Evolutionary conservation across 257 asterid genomes (phyloP), one percentile per base, ranked within the genome.

Genomic region (Solanum raphanifolium): DNA sequence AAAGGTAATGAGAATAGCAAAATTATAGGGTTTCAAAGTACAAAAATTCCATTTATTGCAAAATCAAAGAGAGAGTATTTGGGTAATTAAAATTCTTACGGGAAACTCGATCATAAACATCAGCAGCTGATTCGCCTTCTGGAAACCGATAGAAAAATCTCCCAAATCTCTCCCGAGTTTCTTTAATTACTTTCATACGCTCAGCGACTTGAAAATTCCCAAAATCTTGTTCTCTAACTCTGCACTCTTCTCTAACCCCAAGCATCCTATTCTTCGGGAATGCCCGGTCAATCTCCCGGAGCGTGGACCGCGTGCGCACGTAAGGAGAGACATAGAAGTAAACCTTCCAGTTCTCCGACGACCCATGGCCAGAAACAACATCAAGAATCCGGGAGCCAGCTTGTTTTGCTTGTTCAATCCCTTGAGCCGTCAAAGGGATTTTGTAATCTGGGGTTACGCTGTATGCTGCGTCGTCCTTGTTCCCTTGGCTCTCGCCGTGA

Each of bases 111-210:
- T 95, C 98, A 66, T 90, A 96, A 78, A 96, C 99, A 90, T 95
- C 99, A 18, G 99, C 98, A 9, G 99, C 99, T 5, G 98, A 95
- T 87, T 96, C 99, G 29, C 99, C 99, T 81, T 96, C 98, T 1
- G 99, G 99, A 78, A 96, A 96, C 4, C 99, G 95, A 88, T 94
- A 96, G 83, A 95, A 96, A 83, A 96, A 96, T 83, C 99, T 92
- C 66, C 99, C 98, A 58, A 95, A 96, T 91, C 90, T 92, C 93
- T 93, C 98, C 29, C 99, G 91, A 3, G 94, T 94, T 95, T 95
- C 95, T 94, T 96, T 95, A 86, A 95, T 93, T 35, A 29, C 93
- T 90, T 92, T 94, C 99, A 96, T 96, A 88, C 98, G 88, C 9
- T 96, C 98, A 3, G 96, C 94, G 8, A 94, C 94, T 92, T 96